Evolutionary conservation across 2,329 filamentous ascomycete species (phyloP).

Genomic region (Amphichorda felina): DNA sequence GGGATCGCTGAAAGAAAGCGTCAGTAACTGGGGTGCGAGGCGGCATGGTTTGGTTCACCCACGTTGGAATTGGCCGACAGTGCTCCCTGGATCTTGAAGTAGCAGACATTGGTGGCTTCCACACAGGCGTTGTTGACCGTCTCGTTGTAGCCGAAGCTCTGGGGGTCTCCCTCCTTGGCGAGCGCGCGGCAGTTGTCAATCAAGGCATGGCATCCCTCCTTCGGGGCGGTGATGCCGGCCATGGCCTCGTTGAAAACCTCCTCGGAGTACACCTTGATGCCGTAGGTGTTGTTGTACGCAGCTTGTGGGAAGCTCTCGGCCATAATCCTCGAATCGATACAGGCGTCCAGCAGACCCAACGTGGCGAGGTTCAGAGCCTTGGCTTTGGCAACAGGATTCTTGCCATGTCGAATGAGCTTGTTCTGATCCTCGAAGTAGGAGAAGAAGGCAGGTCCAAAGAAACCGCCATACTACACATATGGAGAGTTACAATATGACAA

Average conservation of each 20-base stretch:
- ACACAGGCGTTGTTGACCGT: constrained; percentile 33
- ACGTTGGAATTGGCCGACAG: neutral
- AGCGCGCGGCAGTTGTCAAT: constrained; percentile 34
- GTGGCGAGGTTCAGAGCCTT: constrained; percentile 39
- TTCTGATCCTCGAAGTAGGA: constrained; percentile 6
- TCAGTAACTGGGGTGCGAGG: no score
- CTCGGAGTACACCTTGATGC: constrained; percentile 40
- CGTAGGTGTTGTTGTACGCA: constrained; percentile 53
- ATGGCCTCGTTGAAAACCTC: constrained; percentile 14
- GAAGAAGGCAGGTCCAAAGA: constrained; percentile 2
- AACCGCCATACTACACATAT: constrained; percentile 4
- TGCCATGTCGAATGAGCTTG: constrained; percentile 5
- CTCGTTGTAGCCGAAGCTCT: constrained; percentile 22
- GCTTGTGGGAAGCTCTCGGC: constrained; percentile 39
- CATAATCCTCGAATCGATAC: constrained; percentile 50
- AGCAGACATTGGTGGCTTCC: constrained; percentile 26
- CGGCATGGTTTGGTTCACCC: neutral
- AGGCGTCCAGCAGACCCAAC: constrained; percentile 56
- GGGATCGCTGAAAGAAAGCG: constrained; percentile 32
- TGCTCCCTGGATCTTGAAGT: neutral
- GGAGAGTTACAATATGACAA: no score
- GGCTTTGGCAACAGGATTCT: constrained; percentile 14
- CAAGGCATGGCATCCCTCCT: constrained; percentile 34
- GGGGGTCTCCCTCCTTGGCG: constrained; percentile 19
- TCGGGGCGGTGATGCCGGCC: constrained; percentile 5